Base-by-base conservation (phyloP, 805 yeast species). In the Saturnispora dispora region DNA sequence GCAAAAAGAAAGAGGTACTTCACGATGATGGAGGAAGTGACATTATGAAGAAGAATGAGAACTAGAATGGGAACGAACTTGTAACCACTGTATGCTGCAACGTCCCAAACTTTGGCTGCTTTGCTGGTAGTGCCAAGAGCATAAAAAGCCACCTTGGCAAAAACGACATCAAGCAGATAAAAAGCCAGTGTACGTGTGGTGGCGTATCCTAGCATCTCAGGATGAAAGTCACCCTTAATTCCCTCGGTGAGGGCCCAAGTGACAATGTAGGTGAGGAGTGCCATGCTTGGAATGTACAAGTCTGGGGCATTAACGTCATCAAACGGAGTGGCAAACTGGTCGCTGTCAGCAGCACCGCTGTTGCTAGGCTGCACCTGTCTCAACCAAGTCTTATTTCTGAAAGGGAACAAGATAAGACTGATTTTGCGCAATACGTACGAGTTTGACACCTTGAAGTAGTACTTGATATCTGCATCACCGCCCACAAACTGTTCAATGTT, bases 271-370 rank as follows among this genome's bases (percentile, higher is more conserved):
- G 98, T 88, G 47, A 88, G 79, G 60, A 85, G 78, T 1, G 96
- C 87, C 97, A 95, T 93, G 54, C 87, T 69, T 5, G 99, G 99
- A 50, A 93, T 87, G 67, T 93, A 93, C 72, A 93, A 76, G 65
- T 93, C 99, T 2, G 99, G 99, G 0, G 98, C 95, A 62, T 95
- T 93, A 52, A 84, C 75, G 64, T 93, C 99, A 55, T 85, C 87
- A 45, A 77, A 69, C 15, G 99, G 96, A 10, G 87, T 81, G 2
- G 88, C 83, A 65, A 75, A 88, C 20, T 58, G 41, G 71, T 76
- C 53, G 50, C 58, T 17, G 6, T 11, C 44, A 13, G 57, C 30
- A 7, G 63, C 41, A 23, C 53, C 55, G 13, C 22, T 43, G 41
- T 69, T 68, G 71, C 5, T 70, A 57, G 20, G 63, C 58, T 43